These are phyloP conservation scores for Ogataea degrootiae DNA, from an alignment of 805 yeast genomes.

Conservation along the genomic window DNA sequence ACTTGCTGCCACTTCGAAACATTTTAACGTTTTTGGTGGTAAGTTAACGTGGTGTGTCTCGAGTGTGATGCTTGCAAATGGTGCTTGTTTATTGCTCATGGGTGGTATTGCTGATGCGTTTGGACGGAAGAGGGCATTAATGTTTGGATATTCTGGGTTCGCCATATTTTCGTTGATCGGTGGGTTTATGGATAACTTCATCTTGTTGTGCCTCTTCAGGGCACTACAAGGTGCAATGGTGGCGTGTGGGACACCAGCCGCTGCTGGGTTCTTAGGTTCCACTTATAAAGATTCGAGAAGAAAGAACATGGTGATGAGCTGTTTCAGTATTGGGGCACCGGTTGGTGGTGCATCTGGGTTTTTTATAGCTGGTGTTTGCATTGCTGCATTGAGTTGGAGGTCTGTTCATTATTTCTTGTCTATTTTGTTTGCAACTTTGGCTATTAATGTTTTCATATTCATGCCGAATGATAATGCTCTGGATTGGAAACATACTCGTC, in stretches of 20 bases:
- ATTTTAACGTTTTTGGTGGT: conserved; percentile 37
- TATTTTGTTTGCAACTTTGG: conserved; percentile 30
- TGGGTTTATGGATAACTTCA: conserved; percentile 35
- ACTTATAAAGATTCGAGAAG: conserved; percentile 35
- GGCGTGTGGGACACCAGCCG: conserved; percentile 43
- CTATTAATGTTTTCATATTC: conserved; percentile 18
- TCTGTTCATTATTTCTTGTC: conserved; percentile 37
- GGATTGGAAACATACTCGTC: conserved; percentile 22
- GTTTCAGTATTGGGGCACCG: conserved; percentile 44
- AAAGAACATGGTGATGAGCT: conserved; percentile 39
- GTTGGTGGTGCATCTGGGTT: conserved; percentile 40
- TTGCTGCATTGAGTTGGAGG: conserved; percentile 37
- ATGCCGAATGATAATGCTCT: conserved; percentile 34
- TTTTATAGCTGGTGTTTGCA: conserved; percentile 41
- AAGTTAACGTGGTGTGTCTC: conserved; percentile 39
- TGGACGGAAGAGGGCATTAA: conserved; percentile 39
- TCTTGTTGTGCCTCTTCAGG: conserved; percentile 36
- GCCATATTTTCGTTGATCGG: conserved; percentile 31
- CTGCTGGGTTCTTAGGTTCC: conserved; percentile 43
- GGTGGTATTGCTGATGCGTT: conserved; percentile 45
- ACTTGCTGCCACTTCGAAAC: conserved; percentile 30
- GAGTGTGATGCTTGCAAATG: conserved; percentile 38
- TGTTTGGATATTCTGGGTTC: conserved; percentile 30
- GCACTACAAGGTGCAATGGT: conserved; percentile 41
- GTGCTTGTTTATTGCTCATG: conserved; percentile 38